Evolutionary conservation across 495 filamentous ascomycete species (phyloP).

Genomic region (Penicillium lividum): DNA sequence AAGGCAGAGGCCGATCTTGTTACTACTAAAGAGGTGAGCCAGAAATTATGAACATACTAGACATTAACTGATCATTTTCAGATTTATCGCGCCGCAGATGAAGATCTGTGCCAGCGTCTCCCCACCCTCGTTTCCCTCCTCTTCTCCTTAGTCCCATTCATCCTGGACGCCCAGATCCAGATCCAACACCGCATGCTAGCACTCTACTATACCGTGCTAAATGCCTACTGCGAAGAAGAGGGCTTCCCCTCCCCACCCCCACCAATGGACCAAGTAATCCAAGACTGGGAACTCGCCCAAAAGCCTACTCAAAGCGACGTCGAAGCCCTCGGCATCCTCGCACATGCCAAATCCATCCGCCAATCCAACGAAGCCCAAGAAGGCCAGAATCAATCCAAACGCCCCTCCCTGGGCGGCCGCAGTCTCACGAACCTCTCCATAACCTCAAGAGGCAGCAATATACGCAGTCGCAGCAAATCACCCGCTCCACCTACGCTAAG

Average conservation of each 20-base stretch:
- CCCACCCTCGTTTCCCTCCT: conserved; percentile 73
- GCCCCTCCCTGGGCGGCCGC: conserved; percentile 27
- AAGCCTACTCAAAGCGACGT: conserved; percentile 65
- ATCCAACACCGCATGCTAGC: conserved; percentile 83
- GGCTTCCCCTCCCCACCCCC: conserved; percentile 74
- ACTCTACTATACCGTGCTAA: conserved; percentile 79
- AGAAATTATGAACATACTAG: neutral
- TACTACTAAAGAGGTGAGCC: conserved; percentile 62
- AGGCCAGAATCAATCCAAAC: conserved; percentile 27
- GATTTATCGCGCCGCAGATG: conserved; percentile 83
- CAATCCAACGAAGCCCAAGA: conserved; percentile 46
- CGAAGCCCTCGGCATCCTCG: conserved; percentile 70
- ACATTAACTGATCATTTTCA: conserved; percentile 31
- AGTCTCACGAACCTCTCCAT: conserved; percentile 14
- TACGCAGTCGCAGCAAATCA: conserved; percentile 15
- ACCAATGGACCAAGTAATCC: conserved; percentile 68
- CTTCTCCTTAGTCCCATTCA: conserved; percentile 76
- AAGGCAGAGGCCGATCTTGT: conserved; percentile 80
- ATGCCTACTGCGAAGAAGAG: conserved; percentile 72
- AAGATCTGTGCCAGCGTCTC: conserved; percentile 71
- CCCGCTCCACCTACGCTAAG: conserved; percentile 22
- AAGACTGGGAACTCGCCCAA: conserved; percentile 67
- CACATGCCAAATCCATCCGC: conserved; percentile 73
- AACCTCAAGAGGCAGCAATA: conserved; percentile 11
- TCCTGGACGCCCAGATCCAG: conserved; percentile 72